Percentiles rank a stretch among this genome's conserved stretches.
Evolutionary conservation across 73 alveolate species (phyloP).

Genomic region (Paraurostyla sp.): DNA sequence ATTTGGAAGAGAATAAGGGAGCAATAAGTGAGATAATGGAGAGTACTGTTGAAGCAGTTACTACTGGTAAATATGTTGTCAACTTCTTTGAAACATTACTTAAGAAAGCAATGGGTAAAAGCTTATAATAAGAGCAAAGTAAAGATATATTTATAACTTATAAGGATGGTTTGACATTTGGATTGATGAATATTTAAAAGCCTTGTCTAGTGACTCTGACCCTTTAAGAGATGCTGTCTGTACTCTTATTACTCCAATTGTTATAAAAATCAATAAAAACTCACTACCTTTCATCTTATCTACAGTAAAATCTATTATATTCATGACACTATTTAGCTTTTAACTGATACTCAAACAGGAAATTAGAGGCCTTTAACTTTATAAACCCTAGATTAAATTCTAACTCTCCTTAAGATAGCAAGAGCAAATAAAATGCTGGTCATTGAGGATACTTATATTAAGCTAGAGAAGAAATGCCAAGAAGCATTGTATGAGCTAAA

Average conservation of each 20-base stretch:
- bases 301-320: neutral
- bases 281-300: constrained; percentile 57
- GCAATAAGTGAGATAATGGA: constrained; percentile 35
- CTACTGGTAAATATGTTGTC: constrained; percentile 58
- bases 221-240: constrained; percentile 58
- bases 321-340: neutral
- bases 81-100: constrained; percentile 54
- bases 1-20: constrained; percentile 36
- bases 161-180: constrained; percentile 64
- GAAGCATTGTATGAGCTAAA: constrained; percentile 28
- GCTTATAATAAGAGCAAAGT: constrained; percentile 8
- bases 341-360: constrained; percentile 29
- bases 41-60: constrained; percentile 38
- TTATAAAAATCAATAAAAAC: constrained; percentile 46
- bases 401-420: constrained; percentile 42
- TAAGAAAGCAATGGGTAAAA: constrained; percentile 34
- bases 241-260: constrained; percentile 47
- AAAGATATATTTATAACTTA: neutral
- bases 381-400: constrained; percentile 5
- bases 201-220: constrained; percentile 2
- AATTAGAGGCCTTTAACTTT: neutral
- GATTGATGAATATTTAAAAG: constrained; percentile 51
- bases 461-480: constrained; percentile 42
- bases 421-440: constrained; percentile 43
- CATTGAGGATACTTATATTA: constrained; percentile 23